A percentile compares a stretch with the other conserved stretches of the same genome.
phyloP scores from a whole-genome alignment of 2,329 filamentous ascomycete species.

The Penicillium brasilianum region DNA sequence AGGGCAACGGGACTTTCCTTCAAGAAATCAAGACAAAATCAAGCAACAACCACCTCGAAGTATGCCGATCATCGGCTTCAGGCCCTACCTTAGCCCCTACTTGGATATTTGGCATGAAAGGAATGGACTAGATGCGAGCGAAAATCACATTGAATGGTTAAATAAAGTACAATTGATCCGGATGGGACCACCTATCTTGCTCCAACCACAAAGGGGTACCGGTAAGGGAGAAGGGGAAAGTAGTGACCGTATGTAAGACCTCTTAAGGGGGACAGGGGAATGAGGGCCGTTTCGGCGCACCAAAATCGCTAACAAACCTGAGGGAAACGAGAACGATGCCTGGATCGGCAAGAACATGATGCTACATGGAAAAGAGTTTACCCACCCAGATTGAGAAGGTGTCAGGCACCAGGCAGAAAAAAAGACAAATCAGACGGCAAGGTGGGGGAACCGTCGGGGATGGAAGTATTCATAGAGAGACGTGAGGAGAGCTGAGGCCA shows the following conservation, averaged over 20 bases:
- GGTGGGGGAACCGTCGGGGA: constrained; percentile 4
- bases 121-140: background rate
- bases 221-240: background rate
- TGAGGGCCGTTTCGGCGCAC: constrained; percentile 18
- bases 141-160: constrained; percentile 19
- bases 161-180: constrained; percentile 39
- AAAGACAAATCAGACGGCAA: constrained; percentile 6
- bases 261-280: constrained; percentile 12
- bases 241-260: constrained; percentile 9
- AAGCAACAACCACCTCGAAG: background rate
- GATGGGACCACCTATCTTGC: constrained; percentile 32
- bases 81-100: background rate
- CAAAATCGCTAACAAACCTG: constrained; percentile 36
- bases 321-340: constrained; percentile 24
- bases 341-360: constrained; percentile 21
- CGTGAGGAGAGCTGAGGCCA: constrained; percentile 15
- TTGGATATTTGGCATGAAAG: background rate
- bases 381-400: constrained; percentile 26
- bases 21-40: background rate
- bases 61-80: background rate
- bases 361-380: constrained; percentile 28
- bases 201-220: constrained; percentile 21
- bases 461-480: constrained; percentile 19
- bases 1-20: background rate
- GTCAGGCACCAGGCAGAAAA: constrained; percentile 20